Evolutionary conservation across 257 asterid species (phyloP).

Genomic region (Scutellaria baicalensis): DNA sequence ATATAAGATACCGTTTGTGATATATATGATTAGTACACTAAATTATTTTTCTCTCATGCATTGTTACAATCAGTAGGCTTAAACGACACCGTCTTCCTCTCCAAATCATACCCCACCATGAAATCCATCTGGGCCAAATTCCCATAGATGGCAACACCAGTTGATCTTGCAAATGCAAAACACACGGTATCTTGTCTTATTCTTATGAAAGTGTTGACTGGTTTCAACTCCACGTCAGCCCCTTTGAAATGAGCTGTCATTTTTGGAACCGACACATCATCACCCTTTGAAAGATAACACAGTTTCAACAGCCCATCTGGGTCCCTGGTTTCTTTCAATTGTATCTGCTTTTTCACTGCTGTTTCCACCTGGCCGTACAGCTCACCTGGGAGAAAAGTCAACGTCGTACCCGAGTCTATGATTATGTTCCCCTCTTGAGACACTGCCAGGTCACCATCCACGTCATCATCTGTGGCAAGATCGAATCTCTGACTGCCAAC

Average conservation of each 20-base stretch:
- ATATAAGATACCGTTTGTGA: too few relatives aligned
- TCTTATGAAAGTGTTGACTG: conserved; percentile 22
- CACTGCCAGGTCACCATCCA: not conserved
- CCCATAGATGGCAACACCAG: conserved; percentile 25
- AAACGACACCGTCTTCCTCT: conserved; percentile 28
- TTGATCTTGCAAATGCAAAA: conserved; percentile 28
- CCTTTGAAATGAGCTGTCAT: conserved; percentile 45
- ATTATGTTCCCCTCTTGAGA: conserved; percentile 33
- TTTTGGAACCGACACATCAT: conserved; percentile 10
- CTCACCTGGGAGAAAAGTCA: conserved; percentile 31
- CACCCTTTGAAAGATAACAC: conserved; percentile 25
- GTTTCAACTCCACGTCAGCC: conserved; percentile 45
- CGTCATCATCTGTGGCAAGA: not conserved
- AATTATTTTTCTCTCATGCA: not conserved
- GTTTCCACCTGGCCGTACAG: conserved; percentile 17
- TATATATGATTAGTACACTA: too few relatives aligned
- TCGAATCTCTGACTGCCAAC: conserved; percentile 25
- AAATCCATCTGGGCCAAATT: conserved; percentile 37
- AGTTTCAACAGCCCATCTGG: conserved; percentile 19
- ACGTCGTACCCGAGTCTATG: conserved; percentile 58
- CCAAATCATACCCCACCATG: conserved; percentile 45
- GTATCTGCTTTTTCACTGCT: conserved; percentile 6
- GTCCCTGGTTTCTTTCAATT: not conserved
- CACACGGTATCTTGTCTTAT: conserved; percentile 21
- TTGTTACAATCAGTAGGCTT: conserved; percentile 36